Conservation (phyloP, 73 alveolate genomes). For the Diophrys sp. region DNA sequence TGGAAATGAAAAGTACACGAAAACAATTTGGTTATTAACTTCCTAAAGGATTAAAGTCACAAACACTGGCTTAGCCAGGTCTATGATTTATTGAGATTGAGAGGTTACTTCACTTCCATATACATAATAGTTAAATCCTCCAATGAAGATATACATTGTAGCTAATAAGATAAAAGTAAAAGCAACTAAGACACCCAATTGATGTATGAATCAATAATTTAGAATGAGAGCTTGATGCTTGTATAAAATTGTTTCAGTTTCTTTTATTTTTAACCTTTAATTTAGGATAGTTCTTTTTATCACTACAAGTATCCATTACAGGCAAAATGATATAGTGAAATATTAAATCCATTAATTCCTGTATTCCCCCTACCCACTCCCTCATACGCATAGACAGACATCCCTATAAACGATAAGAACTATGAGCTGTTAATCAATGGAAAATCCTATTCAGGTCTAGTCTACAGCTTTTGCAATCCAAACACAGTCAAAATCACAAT, state of each 20-base stretch:
- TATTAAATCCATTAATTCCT: too few species aligned
- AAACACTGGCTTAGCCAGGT: too few species aligned
- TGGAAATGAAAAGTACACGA: too few species aligned
- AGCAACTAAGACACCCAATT: too few species aligned
- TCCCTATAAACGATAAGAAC: conserved; percentile 24
- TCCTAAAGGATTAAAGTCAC: too few species aligned
- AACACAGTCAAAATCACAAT: conserved; percentile 7
- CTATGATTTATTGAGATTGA: not conserved
- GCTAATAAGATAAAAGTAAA: too few species aligned
- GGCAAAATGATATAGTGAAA: conserved; percentile 53
- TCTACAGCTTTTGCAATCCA: not conserved
- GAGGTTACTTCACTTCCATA: conserved; percentile 2
- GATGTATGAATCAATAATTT: too few species aligned
- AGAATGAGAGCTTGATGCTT: too few species aligned
- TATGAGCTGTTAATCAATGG: not conserved
- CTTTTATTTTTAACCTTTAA: too few species aligned
- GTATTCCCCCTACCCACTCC: too few species aligned
- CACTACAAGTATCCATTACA: conserved; percentile 37
- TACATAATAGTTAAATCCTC: conserved; percentile 4
- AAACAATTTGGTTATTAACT: too few species aligned
- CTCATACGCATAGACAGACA: conserved; percentile 55
- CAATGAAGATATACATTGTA: conserved; percentile 11
- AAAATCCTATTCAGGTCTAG: not conserved
- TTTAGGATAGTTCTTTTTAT: not conserved
- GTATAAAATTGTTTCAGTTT: too few species aligned